Evolutionary conservation across 2,329 filamentous ascomycete genomes (phyloP), one percentile per base, ranked within the genome.

Genomic region (Lecanicillium sp.): DNA sequence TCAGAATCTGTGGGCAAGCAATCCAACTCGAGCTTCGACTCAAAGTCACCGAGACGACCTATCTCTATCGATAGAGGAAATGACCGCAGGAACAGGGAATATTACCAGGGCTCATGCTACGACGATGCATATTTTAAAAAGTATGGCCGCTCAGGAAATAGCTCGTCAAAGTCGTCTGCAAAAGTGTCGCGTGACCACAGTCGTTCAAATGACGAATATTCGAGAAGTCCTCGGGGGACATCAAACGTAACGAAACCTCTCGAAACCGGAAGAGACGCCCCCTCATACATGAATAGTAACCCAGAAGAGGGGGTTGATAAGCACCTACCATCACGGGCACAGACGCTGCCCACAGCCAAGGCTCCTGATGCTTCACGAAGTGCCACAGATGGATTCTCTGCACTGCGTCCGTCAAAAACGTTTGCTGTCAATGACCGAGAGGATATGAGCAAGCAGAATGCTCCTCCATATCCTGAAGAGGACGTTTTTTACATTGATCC

Each of bases 401-500:
- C 22, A 11, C 15, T 16, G 14, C 4, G 17, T 4, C 18, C 30
- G 13, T 13, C 15, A 5, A 33, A 4, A 29, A 58, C 58, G 11
- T 33, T 50, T 15, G 35, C 45, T 12, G 46, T 41, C 13, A 46
- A 52, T 18, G 45, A 47, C 18, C 41, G 48, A 19, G 40, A 37
- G 17, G 45, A 42, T 13, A 44, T 48, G 11, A 48, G 50, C 9
- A 48, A 47, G 2, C 48, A 53, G 20, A 34, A 50, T 5, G 47
- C 50, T 18, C 49, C 59, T 9, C 60, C 61, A n/a, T 64, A 65
- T 41, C 59, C 61, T 3, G 56, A 63, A n/a, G 61, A 63, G 31
- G 56, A 62, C 15, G 52, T 53, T 14, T 43, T 47, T 9, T 27
- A 25, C 30, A 16, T 41, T 12, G 40, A 41, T 18, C 48, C 55